Evolutionary conservation across 202 grass and related monocot species (phyloP), one percentile per base, ranked within the genome.

Genomic region (Setaria viridis): DNA sequence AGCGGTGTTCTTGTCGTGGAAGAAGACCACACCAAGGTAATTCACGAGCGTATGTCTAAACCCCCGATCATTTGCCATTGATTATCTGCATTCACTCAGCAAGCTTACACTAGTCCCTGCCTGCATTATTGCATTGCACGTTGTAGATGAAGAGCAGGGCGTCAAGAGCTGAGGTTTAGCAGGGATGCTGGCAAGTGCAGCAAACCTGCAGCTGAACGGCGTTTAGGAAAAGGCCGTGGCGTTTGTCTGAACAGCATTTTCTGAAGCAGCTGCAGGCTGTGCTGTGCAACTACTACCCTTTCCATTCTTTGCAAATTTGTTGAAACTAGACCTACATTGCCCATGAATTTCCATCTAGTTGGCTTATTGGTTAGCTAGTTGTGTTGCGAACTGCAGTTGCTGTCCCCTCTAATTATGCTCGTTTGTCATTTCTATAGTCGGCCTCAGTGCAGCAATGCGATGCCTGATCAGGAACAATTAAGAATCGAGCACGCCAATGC

Each of bases 21-120:
- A 87, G 82, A 87, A 86, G 63, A n/a, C 35, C 80, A 71, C 69
- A 7, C 8, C 74, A 62, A 93, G 87, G 87, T 90, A 89, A 82
- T 25, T 68, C 32, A n/a, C 50, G 15, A 12, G 42, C 10, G 46
- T 12, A 19, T 82, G 34, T 19, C 17, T 9, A 62, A 19, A n/a
- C 56, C 2, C n/a, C 9, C 17, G 39, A 29, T 32, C 39, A 8
- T 62, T 74, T 4, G 60, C 74, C 20, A 59, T 25, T 19, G 50
- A 14, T 9, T 39, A 3, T 37, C 63, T 65, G 33, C 30, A 0
- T 11, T 32, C 3, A 2, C 6, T 51, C 1, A 3, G 11, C 13
- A 48, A 39, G 20, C 63, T 33, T 70, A 25, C 25, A 25, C 25
- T 25, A 25, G 25, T 25, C 25, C 25, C 25, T 25, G 25, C 25